phyloP scores from a whole-genome alignment of 2,329 filamentous ascomycete genomes.

The Paraphaeosphaeria minitans region DNA sequence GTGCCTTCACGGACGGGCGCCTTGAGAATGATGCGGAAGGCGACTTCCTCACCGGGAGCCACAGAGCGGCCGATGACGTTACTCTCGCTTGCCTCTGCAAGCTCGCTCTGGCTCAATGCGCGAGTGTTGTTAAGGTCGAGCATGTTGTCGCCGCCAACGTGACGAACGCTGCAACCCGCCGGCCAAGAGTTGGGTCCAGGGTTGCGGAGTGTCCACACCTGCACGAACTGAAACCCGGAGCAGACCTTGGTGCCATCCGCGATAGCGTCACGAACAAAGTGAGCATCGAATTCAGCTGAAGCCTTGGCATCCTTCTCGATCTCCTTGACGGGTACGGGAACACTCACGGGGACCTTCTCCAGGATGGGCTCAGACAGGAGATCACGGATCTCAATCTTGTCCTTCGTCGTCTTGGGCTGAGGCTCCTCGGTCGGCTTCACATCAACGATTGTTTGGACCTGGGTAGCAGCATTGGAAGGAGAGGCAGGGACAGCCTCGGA shows the following conservation, averaged over 20 bases:
- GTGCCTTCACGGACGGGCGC: slow-evolving; percentile 77
- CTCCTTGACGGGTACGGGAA: slow-evolving; percentile 13
- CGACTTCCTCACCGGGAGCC: slow-evolving; percentile 72
- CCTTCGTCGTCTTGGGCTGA: slow-evolving; percentile 43
- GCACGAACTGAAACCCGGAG: slow-evolving; percentile 77
- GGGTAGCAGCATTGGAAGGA: slow-evolving; percentile 59
- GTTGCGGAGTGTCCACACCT: slow-evolving; percentile 92
- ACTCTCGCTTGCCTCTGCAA: slow-evolving; percentile 80
- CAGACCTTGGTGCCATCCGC: slow-evolving; percentile 75
- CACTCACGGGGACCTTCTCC: slow-evolving; percentile 37
- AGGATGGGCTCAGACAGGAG: slow-evolving; percentile 40
- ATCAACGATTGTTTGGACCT: slow-evolving; percentile 67
- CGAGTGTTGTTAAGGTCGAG: slow-evolving; percentile 82
- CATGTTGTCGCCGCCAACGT: slow-evolving; percentile 95
- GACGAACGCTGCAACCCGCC: slow-evolving; percentile 85
- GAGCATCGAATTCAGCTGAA: slow-evolving; percentile 58
- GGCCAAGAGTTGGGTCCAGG: slow-evolving; percentile 82
- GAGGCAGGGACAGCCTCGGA: slow-evolving; percentile 57
- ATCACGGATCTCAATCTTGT: slow-evolving; percentile 49
- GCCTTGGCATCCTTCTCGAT: slow-evolving; percentile 14
- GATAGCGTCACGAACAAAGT: slow-evolving; percentile 79
- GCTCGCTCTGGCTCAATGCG: slow-evolving; percentile 76
- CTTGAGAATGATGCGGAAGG: slow-evolving; percentile 85
- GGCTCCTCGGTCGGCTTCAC: slow-evolving; percentile 63
- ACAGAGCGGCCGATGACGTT: slow-evolving; percentile 74